A percentile compares a stretch with the other conserved stretches of the same genome.
Conservation (phyloP, 768 basidiomycete species). For the Cystobasidiopsis lactophilus region DNA sequence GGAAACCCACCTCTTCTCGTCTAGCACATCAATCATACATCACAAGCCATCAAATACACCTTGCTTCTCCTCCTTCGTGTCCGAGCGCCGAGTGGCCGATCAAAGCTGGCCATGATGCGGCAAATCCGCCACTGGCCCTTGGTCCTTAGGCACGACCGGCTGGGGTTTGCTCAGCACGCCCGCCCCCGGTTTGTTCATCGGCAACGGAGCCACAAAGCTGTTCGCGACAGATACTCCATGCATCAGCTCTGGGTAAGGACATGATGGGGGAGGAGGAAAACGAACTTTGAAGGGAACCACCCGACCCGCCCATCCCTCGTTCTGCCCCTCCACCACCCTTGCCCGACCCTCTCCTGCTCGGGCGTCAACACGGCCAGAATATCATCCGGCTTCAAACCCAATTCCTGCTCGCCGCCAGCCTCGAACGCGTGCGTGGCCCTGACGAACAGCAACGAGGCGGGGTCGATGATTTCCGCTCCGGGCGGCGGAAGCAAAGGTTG, state of each 20-base stretch:
- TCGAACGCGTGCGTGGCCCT: constrained; percentile 51
- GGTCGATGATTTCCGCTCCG: constrained; percentile 31
- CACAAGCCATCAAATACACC: too few relatives aligned
- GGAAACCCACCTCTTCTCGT: too few relatives aligned
- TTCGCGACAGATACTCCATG: background rate
- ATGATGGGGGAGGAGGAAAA: background rate
- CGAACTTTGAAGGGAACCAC: constrained; percentile 58
- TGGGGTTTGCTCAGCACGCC: background rate
- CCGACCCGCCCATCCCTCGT: constrained; percentile 77
- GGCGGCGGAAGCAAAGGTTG: constrained; percentile 25
- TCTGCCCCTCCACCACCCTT: constrained; percentile 87
- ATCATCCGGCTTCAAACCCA: constrained; percentile 63
- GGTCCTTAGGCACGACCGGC: too few relatives aligned
- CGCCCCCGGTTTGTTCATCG: background rate
- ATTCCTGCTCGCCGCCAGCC: constrained; percentile 45
- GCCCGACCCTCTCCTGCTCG: constrained; percentile 41
- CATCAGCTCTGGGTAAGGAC: background rate
- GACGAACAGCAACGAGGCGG: constrained; percentile 58
- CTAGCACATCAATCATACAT: too few relatives aligned
- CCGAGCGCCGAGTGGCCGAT: too few relatives aligned
- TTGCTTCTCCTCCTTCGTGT: too few relatives aligned
- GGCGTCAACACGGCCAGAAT: constrained; percentile 77
- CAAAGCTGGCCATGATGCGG: too few relatives aligned
- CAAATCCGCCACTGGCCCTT: too few relatives aligned
- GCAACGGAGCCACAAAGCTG: background rate